Conservation (phyloP, 176 grass and related monocot species). For the Aegilops umbellulata region DNA sequence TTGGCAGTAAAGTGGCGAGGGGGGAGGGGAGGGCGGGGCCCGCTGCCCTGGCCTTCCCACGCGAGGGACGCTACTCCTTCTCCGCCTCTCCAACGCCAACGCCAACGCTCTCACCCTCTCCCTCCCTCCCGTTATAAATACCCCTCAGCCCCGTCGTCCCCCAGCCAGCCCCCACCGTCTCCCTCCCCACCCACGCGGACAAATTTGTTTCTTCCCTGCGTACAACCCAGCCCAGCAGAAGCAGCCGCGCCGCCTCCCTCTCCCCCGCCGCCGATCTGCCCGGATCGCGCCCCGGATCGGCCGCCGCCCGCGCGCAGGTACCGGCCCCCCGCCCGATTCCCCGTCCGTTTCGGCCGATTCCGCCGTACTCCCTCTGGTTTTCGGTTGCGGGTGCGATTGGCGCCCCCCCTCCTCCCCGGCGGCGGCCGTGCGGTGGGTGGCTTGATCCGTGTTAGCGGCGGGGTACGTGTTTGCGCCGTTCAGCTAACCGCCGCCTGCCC, state of each 20-base stretch:
- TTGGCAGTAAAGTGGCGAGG: background rate
- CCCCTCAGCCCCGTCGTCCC: background rate
- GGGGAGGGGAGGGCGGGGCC: too few species aligned
- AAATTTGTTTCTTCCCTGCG: background rate
- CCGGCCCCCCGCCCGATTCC: background rate
- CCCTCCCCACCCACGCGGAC: conserved; percentile 1
- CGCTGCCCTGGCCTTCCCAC: background rate
- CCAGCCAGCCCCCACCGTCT: background rate
- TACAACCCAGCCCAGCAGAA: background rate
- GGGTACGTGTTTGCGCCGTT: background rate
- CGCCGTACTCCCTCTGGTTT: background rate
- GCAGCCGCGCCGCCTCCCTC: background rate
- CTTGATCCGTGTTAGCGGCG: background rate
- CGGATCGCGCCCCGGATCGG: conserved; percentile 20
- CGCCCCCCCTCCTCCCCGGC: background rate
- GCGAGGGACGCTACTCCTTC: background rate
- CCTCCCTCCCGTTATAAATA: background rate
- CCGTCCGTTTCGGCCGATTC: background rate
- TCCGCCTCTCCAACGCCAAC: background rate
- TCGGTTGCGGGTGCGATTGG: background rate
- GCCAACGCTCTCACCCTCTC: background rate
- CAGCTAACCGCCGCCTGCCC: background rate
- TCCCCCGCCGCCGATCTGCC: background rate
- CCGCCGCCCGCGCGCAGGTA: background rate
- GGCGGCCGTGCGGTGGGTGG: background rate